These are phyloP conservation scores for Aspergillus homomorphus DNA, from an alignment of 495 filamentous ascomycete species.

Conservation along the genomic window DNA sequence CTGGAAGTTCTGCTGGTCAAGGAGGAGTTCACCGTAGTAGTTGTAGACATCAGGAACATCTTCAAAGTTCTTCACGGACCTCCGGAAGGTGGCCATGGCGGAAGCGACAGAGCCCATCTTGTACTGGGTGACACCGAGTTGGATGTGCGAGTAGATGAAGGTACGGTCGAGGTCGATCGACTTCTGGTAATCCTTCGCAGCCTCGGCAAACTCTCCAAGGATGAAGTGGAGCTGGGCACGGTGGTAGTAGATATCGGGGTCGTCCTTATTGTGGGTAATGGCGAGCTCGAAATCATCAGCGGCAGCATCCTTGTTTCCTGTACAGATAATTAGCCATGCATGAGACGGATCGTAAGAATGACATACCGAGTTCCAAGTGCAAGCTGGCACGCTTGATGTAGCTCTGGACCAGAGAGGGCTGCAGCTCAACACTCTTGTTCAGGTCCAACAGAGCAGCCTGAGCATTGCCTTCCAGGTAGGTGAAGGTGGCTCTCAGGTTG, in stretches of 20 bases:
- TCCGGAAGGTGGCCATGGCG: conserved; percentile 95
- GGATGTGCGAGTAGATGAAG: conserved; percentile 99
- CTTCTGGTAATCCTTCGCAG: conserved; percentile 98
- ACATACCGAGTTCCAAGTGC: conserved; percentile 88
- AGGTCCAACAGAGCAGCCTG: conserved; percentile 76
- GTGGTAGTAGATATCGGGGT: conserved; percentile 99
- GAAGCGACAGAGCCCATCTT: conserved; percentile 99
- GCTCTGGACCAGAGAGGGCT: conserved; percentile 86
- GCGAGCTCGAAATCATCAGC: conserved; percentile 85
- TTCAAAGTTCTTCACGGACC: conserved; percentile 97
- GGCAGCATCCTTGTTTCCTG: conserved; percentile 82
- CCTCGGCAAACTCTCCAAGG: conserved; percentile 84
- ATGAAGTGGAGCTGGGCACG: conserved; percentile 99
- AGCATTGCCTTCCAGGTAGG: conserved; percentile 86
- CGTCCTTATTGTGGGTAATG: conserved; percentile 76
- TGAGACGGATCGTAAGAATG: not conserved
- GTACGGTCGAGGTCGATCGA: conserved; percentile 93
- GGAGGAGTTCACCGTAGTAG: conserved; percentile 97
- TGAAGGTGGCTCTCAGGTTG: conserved; percentile 95
- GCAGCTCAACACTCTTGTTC: conserved; percentile 84
- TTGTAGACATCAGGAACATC: conserved; percentile 98
- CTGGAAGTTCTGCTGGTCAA: conserved; percentile 92
- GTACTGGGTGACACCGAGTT: conserved; percentile 98
- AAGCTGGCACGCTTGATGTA: conserved; percentile 99
- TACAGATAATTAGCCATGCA: conserved; percentile 10